A percentile compares a stretch with the other conserved stretches of the same genome.
These are phyloP conservation scores for Gossypium mustelinum DNA, from an alignment of 345 rosid species.

Conservation along the genomic window DNA sequence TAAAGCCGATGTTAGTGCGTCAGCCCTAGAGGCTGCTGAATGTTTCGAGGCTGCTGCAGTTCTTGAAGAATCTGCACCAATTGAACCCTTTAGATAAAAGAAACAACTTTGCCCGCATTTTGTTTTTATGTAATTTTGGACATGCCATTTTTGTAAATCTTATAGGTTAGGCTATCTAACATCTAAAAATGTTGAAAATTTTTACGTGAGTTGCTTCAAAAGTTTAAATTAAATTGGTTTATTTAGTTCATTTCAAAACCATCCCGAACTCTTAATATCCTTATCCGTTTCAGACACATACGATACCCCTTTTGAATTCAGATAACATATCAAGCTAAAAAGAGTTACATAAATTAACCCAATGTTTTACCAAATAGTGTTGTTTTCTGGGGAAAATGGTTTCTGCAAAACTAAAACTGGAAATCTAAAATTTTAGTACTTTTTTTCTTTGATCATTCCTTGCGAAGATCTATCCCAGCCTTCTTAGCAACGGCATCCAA, in stretches of 20 bases:
- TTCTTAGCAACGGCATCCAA: constrained; percentile 96
- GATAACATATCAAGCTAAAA: not conserved
- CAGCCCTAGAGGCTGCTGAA: constrained; percentile 46
- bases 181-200: not conserved
- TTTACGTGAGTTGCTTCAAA: not conserved
- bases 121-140: not conserved
- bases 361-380: too few species aligned
- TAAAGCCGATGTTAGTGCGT: constrained; percentile 32
- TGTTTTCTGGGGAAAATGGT: not conserved
- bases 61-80: constrained; percentile 50
- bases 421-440: not conserved
- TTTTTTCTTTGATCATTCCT: constrained; percentile 27
- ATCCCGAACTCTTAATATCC: too few species aligned
- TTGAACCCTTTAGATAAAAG: constrained; percentile 58
- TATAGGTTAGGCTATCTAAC: not conserved
- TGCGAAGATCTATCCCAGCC: constrained; percentile 87
- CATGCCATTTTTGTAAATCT: not conserved
- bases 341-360: not conserved
- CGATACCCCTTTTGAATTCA: too few species aligned
- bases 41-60: constrained; percentile 59
- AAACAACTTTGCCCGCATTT: not conserved
- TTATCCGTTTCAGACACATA: too few species aligned
- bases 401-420: not conserved
- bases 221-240: too few species aligned
- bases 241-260: too few species aligned